Evolutionary conservation across 176 grass and related monocot species (phyloP), one percentile per base, ranked within the genome.

Genomic region (Cocos nucifera): DNA sequence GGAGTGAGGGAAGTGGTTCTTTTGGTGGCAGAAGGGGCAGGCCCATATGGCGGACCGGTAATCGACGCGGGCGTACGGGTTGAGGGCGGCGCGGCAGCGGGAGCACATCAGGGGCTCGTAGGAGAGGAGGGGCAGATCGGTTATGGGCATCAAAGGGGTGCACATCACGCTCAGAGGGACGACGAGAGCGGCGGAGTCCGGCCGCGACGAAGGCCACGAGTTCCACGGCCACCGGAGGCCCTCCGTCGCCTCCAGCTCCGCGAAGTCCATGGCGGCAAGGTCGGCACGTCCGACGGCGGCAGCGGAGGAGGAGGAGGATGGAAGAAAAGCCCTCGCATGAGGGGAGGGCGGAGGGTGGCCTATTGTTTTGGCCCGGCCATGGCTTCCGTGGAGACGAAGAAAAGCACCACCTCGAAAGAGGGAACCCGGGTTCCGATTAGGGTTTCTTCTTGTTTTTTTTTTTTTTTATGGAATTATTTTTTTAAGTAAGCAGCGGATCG

Each of bases 151-250:
- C n/a, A 98, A 76, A 61, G 88, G 93, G 17, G 88, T 71, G 78
- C 81, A 90, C 76, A 98, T 72, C 24, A 98, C 88, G 63, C 83
- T 70, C 18, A 89, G 82, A 54, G 93, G 88, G 15, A 98, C 88
- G 70, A 98, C 93, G 1, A 98, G 87, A 15, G 84, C 72, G 1
- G 88, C 87, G 1, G 93, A 84, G n/a, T 86, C 93, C 56, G 87
- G 65, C 14, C 79, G 56, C 16, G 76, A 73, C 44, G 70, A 49
- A 23, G 88, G 88, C 93, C 93, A 98, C 20, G 88, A 59, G 65
- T 98, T 88, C 93, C 88, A 98, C 51, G 93, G 84, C 93, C 84
- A 92, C 4, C 87, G 93, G 6, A 98, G 79, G 49, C 93, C 93
- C 84, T 98, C 93, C 57, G 92, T 86, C 49, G 88, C 81, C 82